Evolutionary conservation across 75 land plant genomes (phyloP), one percentile per base, ranked within the genome.

Genomic region (Pinus tabuliformis): DNA sequence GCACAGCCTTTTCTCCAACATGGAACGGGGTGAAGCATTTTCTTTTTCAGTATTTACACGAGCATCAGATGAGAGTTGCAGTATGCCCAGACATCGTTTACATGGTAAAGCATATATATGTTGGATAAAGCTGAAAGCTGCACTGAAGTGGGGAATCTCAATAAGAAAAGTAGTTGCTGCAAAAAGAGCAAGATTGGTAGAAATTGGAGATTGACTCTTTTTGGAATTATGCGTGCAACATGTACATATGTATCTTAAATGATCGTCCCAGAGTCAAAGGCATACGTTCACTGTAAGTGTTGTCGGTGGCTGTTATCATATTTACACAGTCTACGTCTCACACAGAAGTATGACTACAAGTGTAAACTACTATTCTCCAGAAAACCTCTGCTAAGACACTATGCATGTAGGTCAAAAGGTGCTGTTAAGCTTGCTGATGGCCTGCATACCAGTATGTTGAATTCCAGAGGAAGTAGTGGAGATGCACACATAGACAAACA

Each of bases 81-180:
- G 79, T 20, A 57, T 70, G 78, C 82, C 79, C 20, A 73, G 76
- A 6, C 63, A 57, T 52, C 71, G 68, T 26, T 81, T 79, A 58
- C 37, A 64, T 33, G 26, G 78, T 33, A 68, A 74, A 63, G 84
- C 82, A 5, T 59, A 76, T 62, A 70, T 33, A 39, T 77, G 82
- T 70, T 90, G 91, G 91, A 64, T 56, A 13, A 88, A 73, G 75
- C 58, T 90, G 39, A 74, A 37, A 26, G 73, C 62, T 56, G 79
- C 85, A 42, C 59, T 90, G n/a, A 77, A 79, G 58, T 89, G 81
- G 83, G 83, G 75, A 37, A 79, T 87, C 73, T 80, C 78, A 17
- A 64, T 89, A 37, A 76, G 72, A 37, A 89, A 63, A 74, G 74
- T 70, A 12, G 81, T 78, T 26, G 79, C 78, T 73, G 61, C 78